Evolutionary conservation across 306 rosid species (phyloP), one percentile per base, ranked within the genome.

Genomic region (Herpetospermum pedunculosum): DNA sequence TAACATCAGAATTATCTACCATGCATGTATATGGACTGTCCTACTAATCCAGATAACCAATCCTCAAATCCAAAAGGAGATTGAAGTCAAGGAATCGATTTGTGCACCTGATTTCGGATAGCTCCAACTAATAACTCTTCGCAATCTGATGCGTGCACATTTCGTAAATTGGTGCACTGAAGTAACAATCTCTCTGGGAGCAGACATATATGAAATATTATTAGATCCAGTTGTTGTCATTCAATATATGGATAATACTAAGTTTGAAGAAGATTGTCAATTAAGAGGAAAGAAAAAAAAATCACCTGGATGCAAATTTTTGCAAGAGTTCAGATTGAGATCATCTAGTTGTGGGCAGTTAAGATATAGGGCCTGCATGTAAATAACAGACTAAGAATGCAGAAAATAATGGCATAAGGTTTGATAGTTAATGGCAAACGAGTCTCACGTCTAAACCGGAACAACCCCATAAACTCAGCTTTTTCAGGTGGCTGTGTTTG

Each of bases 401-500:
- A 41, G 34, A 76, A 58, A 77, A 75, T 71, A 75, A 77, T 76
- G n/a, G 3, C 19, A 23, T 29, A 55, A 75, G 38, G 77, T 70
- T 29, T 76, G 38, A 72, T 5, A 55, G 52, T 25, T 50, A 37
- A 25, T 48, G 64, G 76, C 70, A 37, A 52, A 70, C 76, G 72
- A 82, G 50, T 73, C 93, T 89, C 87, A 91, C 99, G 69, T 89
- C 92, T 81, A 95, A 85, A 77, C 96, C 92, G 79, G 90, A 82
- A 82, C 99, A 95, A 44, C 99, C 99, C 99, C 99, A 95, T 73
- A 95, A 83, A 80, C 99, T 95, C 72, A 95, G 93, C 81, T 89
- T 95, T 75, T 86, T 91, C 81, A 95, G 72, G 60, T 80, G 88
- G 80, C 76, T 78, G 52, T 95, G 99, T 75, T 89, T 92, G 79